A percentile compares a stretch with the other conserved stretches of the same genome.
These are phyloP conservation scores for Geotrichum restrictum DNA, from an alignment of 1,139 yeast genomes.

Conservation along the genomic window DNA sequence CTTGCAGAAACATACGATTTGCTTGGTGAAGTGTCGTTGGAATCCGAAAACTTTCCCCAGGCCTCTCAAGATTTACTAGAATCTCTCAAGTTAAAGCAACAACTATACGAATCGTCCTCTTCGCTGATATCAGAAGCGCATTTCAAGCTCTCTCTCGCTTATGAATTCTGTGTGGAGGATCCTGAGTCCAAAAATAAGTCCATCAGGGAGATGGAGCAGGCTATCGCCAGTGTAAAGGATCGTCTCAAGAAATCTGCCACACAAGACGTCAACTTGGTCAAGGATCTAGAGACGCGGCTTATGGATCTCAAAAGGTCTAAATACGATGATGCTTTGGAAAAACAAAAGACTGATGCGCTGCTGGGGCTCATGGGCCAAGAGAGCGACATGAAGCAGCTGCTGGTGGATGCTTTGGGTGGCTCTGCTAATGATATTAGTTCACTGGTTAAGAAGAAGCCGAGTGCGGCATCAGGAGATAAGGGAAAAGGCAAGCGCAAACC, in stretches of 20 bases:
- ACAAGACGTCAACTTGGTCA: constrained; percentile 50
- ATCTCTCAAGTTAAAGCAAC: constrained; percentile 53
- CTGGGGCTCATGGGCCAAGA: constrained; percentile 61
- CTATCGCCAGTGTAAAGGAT: constrained; percentile 57
- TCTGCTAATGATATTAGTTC: constrained; percentile 55
- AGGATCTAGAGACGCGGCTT: constrained; percentile 46
- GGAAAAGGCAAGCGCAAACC: constrained; percentile 15
- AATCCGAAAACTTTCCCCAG: constrained; percentile 73
- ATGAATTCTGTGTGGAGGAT: constrained; percentile 63
- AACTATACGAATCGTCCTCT: constrained; percentile 52
- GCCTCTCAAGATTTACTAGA: constrained; percentile 63
- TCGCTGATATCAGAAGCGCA: constrained; percentile 72
- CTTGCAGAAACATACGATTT: constrained; percentile 75
- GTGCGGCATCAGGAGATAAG: constrained; percentile 21
- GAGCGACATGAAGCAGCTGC: constrained; percentile 25
- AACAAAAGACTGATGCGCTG: constrained; percentile 56
- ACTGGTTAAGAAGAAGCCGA: constrained; percentile 50
- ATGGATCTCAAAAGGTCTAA: constrained; percentile 45
- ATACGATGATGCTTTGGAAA: constrained; percentile 49
- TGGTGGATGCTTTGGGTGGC: constrained; percentile 21
- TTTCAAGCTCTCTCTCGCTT: constrained; percentile 75
- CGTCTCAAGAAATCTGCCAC: constrained; percentile 43
- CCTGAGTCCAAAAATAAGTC: constrained; percentile 44
- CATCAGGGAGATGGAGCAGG: constrained; percentile 50
- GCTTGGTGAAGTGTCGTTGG: constrained; percentile 84